Base-by-base conservation (phyloP, 2,329 filamentous ascomycete genomes). In the Paramyrothecium sp. region DNA sequence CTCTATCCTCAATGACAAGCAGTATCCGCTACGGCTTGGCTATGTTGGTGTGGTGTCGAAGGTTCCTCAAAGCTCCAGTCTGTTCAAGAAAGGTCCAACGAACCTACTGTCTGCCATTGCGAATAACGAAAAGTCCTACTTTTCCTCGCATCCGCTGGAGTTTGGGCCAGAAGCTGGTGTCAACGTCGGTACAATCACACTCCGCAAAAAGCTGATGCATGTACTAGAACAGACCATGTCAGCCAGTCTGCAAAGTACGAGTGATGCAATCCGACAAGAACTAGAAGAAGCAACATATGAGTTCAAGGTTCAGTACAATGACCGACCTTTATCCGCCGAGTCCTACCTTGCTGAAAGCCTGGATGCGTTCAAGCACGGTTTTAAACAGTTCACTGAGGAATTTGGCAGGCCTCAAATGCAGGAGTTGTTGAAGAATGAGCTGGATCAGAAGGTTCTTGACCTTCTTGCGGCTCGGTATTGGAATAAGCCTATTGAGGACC, bases 231-330 rank as follows among this genome's bases (percentile, higher is more conserved):
- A 97, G 69, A 97, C 92, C 3, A 99, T 99, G 96, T 94, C 94
- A 26, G 87, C 91, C 34, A 97, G 91, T 67, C 81, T 99, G 55
- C 90, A 95, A 65, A 87, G 87, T 56, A 99, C 95, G 3, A 91
- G 90, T 65, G 92, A 97, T 69, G 92, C 92, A 11, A 97, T 99
- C 63, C 89, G 89, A 60, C 92, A 97, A 71, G 95, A 99, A 72
- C 85, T 99, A 0, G 94, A 97, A 68, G 95, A 99, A 74, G 93
- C 95, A 3, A 94, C 91, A 0, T 99, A 99, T 69, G 94, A 99
- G 74, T 99, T 97, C 81, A 99, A 99, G 73, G 95, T 99, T 5
- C 96, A 99, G 73, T 99, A 99, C 77, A 99, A 99, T 68, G 95
- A 99, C 71, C 88, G 95, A 7, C 92, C 94, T 1, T 80, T 99